Evolutionary conservation across 2,329 filamentous ascomycete species (phyloP).

Genomic region (Cyanodermella asteris): DNA sequence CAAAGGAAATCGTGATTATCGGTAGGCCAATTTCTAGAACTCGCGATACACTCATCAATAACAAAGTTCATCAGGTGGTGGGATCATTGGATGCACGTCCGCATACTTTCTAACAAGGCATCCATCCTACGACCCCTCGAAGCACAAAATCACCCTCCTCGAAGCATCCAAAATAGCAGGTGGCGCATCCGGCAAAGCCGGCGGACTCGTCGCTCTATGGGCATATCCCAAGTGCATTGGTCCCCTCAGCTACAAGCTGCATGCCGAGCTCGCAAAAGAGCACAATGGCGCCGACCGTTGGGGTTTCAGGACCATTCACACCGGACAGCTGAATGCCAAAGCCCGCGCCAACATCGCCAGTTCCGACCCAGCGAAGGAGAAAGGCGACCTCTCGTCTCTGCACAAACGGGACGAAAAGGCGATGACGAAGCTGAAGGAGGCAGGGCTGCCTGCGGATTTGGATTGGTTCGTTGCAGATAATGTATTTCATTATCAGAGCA

Average conservation of each 20-base stretch:
- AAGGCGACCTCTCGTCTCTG: conserved; percentile 24
- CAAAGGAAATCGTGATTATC: conserved; percentile 13
- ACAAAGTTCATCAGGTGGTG: conserved; percentile 39
- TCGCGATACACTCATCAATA: conserved; percentile 1
- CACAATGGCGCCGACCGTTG: conserved; percentile 58
- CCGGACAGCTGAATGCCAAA: conserved; percentile 40
- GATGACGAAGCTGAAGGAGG: conserved; percentile 28
- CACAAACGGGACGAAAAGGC: conserved; percentile 33
- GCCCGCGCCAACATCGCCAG: conserved; percentile 17
- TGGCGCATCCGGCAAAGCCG: conserved; percentile 88
- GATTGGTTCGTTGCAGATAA: conserved; percentile 60
- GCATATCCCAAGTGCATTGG: conserved; percentile 74
- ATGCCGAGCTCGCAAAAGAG: conserved; percentile 63
- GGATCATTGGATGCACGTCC: conserved; percentile 78
- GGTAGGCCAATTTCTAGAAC: conserved; percentile 4
- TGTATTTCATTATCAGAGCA: conserved; percentile 52
- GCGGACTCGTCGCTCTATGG: conserved; percentile 75
- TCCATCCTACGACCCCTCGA: conserved; percentile 50
- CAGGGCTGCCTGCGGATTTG: conserved; percentile 50
- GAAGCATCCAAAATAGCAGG: conserved; percentile 71
- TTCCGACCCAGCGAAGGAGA: conserved; percentile 11
- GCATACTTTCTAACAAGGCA: conserved; percentile 84
- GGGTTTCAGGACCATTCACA: conserved; percentile 67
- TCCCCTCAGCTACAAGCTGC: conserved; percentile 63
- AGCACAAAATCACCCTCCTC: conserved; percentile 62